Conservation (phyloP, 768 basidiomycete species). For the Mycena capillaripes region DNA sequence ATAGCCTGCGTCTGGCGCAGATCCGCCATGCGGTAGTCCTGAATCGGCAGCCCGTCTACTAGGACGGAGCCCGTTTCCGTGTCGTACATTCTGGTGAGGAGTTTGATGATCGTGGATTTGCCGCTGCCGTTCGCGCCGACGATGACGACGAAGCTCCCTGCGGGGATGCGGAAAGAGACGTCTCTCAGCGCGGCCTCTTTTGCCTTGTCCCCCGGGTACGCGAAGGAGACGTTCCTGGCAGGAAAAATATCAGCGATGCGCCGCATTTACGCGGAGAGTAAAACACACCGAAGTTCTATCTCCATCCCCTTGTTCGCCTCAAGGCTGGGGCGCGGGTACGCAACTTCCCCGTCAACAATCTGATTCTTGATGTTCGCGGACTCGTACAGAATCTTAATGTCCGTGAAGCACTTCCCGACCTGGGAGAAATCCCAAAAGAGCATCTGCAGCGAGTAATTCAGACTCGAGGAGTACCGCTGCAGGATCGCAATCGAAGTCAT, state of each 20-base stretch:
- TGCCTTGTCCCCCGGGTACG: constrained; percentile 46
- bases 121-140: constrained; percentile 56
- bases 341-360: constrained; percentile 43
- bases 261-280: background rate
- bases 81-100: constrained; percentile 52
- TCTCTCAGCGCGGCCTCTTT: constrained; percentile 38
- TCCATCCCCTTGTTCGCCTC: constrained; percentile 33
- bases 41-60: constrained; percentile 51
- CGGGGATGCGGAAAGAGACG: constrained; percentile 47
- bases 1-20: constrained; percentile 50
- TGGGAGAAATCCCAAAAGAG: constrained; percentile 26
- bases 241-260: background rate
- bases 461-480: constrained; percentile 40
- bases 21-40: constrained; percentile 43
- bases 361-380: constrained; percentile 37
- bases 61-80: constrained; percentile 43
- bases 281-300: constrained; percentile 26
- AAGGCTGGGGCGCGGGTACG: constrained; percentile 40
- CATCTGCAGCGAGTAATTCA: constrained; percentile 40
- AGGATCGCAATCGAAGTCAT: constrained; percentile 48
- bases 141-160: constrained; percentile 50
- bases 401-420: constrained; percentile 35
- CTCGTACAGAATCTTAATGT: constrained; percentile 42
- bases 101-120: constrained; percentile 51
- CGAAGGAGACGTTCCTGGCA: constrained; percentile 54